A percentile compares a stretch with the other conserved stretches of the same genome.
Evolutionary conservation across 768 basidiomycete species (phyloP).

Genomic region (Cyclocybe aegerita): DNA sequence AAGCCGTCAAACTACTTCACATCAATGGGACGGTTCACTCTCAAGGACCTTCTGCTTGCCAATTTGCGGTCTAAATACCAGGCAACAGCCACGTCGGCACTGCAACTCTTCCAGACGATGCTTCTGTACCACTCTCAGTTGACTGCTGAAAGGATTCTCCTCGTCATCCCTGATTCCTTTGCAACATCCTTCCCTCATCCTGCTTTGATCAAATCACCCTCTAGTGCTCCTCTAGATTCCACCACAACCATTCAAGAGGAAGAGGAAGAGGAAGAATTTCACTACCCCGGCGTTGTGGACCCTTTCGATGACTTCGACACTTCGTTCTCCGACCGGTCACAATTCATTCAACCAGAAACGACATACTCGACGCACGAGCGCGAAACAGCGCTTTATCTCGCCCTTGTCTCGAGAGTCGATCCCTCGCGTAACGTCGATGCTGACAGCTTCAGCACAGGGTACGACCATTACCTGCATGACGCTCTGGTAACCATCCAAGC

Average conservation of each 20-base stretch:
- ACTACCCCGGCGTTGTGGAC: conserved; percentile 39
- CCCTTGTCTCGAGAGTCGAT: conserved; percentile 76
- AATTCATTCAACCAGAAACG: conserved; percentile 64
- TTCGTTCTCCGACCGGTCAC: conserved; percentile 21
- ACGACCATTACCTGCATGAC: conserved; percentile 80
- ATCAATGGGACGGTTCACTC: conserved; percentile 83
- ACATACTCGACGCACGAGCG: conserved; percentile 82
- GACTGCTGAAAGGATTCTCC: conserved; percentile 65
- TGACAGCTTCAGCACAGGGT: conserved; percentile 81
- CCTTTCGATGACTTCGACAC: conserved; percentile 14
- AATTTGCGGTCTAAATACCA: conserved; percentile 72
- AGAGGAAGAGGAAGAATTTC: conserved; percentile 52
- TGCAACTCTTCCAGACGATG: conserved; percentile 80
- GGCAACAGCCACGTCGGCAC: conserved; percentile 68
- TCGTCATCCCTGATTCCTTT: conserved; percentile 64
- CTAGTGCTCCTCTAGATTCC: background rate
- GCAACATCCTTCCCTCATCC: conserved; percentile 79
- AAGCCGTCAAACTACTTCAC: conserved; percentile 82
- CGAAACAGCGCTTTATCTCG: conserved; percentile 79
- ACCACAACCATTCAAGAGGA: conserved; percentile 34
- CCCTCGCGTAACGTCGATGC: conserved; percentile 66
- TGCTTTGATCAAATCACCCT: conserved; percentile 27
- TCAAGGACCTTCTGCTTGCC: conserved; percentile 84
- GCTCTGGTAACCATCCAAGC: conserved; percentile 67
- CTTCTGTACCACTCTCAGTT: conserved; percentile 66